A percentile compares a stretch with the other conserved stretches of the same genome.
Conservation (phyloP, 129 eudicot genomes). For the Escallonia herrerae region DNA sequence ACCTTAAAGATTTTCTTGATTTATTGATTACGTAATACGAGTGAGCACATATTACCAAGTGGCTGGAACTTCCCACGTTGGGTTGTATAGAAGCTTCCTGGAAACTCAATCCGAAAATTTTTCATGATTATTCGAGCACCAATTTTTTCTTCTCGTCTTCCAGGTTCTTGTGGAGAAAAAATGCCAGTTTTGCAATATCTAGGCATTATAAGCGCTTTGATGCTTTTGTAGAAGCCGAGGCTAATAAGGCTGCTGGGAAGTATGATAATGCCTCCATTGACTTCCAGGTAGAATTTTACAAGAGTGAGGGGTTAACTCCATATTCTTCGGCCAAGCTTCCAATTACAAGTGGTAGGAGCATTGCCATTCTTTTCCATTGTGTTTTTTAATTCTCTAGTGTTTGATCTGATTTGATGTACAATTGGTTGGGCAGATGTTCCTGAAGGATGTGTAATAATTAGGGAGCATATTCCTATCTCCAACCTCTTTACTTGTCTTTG, state of each 20-base stretch:
- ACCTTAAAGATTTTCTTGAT: no score
- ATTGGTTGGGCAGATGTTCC: slow-evolving; percentile 65
- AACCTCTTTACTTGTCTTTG: slow-evolving; percentile 93
- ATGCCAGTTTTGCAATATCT: slow-evolving; percentile 92
- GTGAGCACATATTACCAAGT: no score
- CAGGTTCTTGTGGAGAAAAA: slow-evolving; percentile 94
- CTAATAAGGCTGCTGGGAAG: slow-evolving; percentile 84
- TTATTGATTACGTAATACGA: no score
- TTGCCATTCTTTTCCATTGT: neutral
- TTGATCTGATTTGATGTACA: neutral
- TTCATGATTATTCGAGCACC: neutral
- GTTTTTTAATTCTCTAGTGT: neutral
- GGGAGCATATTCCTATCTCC: slow-evolving; percentile 88
- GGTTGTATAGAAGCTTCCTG: no score
- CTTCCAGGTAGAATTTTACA: slow-evolving; percentile 73
- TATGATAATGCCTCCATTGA: slow-evolving; percentile 83
- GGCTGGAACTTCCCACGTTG: no score
- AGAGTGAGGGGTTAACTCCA: slow-evolving; percentile 84
- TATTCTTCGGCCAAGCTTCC: slow-evolving; percentile 74
- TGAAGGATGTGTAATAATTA: slow-evolving; percentile 87
- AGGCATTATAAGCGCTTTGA: slow-evolving; percentile 89
- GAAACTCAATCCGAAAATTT: no score
- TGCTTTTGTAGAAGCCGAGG: slow-evolving; percentile 88
- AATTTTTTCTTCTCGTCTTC: slow-evolving; percentile 1
- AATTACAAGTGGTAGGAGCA: slow-evolving; percentile 67